Base-by-base conservation (phyloP, 768 basidiomycete genomes). In the Gymnopilus dilepis region DNA sequence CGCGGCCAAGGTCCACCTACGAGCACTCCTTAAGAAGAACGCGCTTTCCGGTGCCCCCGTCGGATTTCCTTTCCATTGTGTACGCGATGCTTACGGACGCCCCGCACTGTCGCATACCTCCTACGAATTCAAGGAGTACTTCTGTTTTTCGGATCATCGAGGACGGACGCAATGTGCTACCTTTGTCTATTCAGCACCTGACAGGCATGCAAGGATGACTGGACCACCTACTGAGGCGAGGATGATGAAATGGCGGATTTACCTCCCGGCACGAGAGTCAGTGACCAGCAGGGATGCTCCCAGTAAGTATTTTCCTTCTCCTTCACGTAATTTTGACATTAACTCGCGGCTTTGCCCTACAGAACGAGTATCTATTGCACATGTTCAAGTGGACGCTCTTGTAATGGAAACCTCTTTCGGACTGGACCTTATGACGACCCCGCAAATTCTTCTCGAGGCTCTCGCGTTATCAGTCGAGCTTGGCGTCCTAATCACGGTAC, bases 391-490 rank as follows among this genome's bases (percentile, higher is more conserved):
- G 6, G 72, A 77, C 60, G 60, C 71, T 0, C 42, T 64, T n/a
- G 70, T 80, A 30, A 67, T 75, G 67, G 65, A 72, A 37, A 75
- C 76, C 2, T 26, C 68, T 5, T 80, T 77, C 22, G 76, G 78
- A 37, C 43, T 66, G 21, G 63, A 65, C 52, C 65, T 81, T 21
- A 65, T 70, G 38, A 68, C 65, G n/a, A 72, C 78, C 40, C 68
- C 76, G 3, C 72, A 64, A 7, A 73, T 77, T 24, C 69, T 82
- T 21, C 70, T 77, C 19, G 70, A 74, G 26, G 78, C 79, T 11
- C 72, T 82, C 7, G 74, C 77, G 4, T 69, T 77, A 41, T 80
- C 81, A 6, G 64, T 82, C 28, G 80, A 80, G 64, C 68, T 76
- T 6, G 77, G 74, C 11, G 56, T 74, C 7, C 61, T 75, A 13